Evolutionary conservation across 164 flowering plant genomes (phyloP).

Genomic region (Houttuynia cordata): DNA sequence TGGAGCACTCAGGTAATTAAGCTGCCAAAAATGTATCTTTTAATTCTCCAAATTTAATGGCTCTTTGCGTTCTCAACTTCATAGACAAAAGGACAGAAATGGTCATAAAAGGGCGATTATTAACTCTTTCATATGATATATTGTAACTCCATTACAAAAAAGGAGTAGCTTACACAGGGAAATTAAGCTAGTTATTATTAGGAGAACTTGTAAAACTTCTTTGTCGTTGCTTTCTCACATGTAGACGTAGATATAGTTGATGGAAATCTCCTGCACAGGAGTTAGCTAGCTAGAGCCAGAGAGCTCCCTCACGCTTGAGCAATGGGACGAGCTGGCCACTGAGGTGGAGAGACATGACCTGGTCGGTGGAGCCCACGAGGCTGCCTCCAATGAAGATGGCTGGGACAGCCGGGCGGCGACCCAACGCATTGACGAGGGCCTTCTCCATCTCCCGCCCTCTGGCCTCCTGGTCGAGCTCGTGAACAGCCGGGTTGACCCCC

Average conservation of each 20-base stretch:
- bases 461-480: constrained; percentile 27
- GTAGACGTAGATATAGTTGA: neutral
- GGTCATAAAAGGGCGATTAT: too few relatives aligned
- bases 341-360: constrained; percentile 29
- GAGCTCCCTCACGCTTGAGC: constrained; percentile 32
- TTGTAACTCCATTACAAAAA: neutral
- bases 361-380: constrained; percentile 18
- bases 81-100: too few relatives aligned
- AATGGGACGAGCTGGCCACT: constrained; percentile 23
- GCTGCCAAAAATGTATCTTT: too few relatives aligned
- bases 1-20: neutral
- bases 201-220: neutral
- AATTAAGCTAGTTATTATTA: too few relatives aligned
- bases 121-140: too few relatives aligned
- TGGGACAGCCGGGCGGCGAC: constrained; percentile 22
- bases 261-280: too few relatives aligned
- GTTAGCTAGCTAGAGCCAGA: constrained; percentile 31
- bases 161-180: neutral
- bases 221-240: neutral
- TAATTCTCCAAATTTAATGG: too few relatives aligned
- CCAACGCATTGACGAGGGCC: constrained; percentile 15
- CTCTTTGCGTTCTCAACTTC: too few relatives aligned
- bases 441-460: constrained; percentile 28
- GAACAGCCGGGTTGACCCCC: constrained; percentile 25
- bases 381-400: constrained; percentile 29